A percentile compares a stretch with the other conserved stretches of the same genome.
Evolutionary conservation across 176 grass and related monocot species (phyloP).

Genomic region (Raddia distichophylla): DNA sequence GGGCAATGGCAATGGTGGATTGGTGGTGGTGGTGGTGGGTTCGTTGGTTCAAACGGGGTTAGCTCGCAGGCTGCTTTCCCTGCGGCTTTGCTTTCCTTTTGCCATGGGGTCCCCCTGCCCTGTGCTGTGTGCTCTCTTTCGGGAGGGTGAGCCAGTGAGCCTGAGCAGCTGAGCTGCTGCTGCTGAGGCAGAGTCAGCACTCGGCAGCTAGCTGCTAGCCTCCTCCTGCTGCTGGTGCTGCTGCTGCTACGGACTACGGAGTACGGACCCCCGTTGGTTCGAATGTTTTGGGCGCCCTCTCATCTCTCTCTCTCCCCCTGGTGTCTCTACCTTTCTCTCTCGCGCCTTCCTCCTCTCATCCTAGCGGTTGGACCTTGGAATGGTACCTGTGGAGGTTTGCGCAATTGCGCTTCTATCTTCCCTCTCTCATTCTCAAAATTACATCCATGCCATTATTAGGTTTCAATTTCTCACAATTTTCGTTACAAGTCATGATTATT

Average conservation of each 20-base stretch:
- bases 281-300: conserved; percentile 47
- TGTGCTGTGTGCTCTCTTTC: conserved; percentile 3
- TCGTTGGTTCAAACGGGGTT: conserved; percentile 47
- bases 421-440: no score
- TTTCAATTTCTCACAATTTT: no score
- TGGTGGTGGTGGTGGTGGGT: neutral
- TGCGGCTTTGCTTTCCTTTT: neutral
- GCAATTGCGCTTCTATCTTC: no score
- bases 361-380: neutral
- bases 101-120: conserved; percentile 30
- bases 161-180: neutral
- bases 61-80: conserved; percentile 52
- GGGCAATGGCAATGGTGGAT: neutral
- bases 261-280: conserved; percentile 36
- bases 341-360: neutral
- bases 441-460: no score
- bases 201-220: neutral
- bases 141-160: neutral
- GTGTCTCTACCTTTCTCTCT: no score
- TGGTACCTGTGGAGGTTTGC: no score
- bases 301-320: neutral
- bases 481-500: no score
- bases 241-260: neutral
- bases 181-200: neutral
- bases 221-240: neutral